A percentile compares a stretch with the other conserved stretches of the same genome.
Conservation (phyloP, 441 rosid genomes). For the Populus hybrid region DNA sequence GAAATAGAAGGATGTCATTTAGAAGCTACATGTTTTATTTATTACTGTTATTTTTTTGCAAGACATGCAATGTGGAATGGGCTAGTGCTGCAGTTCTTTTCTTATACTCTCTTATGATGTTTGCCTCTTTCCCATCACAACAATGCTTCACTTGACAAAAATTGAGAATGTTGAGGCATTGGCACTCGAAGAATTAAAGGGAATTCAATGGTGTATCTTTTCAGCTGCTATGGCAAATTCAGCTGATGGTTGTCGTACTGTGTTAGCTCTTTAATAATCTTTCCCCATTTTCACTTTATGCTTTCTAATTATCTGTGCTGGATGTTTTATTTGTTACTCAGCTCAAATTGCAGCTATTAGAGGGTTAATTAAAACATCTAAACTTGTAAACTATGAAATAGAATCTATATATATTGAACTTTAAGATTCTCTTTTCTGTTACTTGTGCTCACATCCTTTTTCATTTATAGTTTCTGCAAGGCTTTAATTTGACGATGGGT, state of each 20-base stretch:
- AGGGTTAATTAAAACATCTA: too few species aligned
- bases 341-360: background rate
- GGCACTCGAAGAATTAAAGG: background rate
- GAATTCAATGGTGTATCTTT: background rate
- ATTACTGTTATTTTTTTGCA: background rate
- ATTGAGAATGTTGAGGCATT: background rate
- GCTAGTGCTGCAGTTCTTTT: background rate
- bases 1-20: background rate
- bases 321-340: background rate
- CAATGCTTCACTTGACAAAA: background rate
- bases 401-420: background rate
- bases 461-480: background rate
- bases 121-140: background rate
- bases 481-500: constrained; percentile 1
- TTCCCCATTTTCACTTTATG: background rate
- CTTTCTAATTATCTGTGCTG: background rate
- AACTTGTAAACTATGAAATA: background rate
- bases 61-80: background rate
- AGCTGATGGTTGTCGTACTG: background rate
- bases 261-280: background rate
- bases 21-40: background rate
- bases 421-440: background rate
- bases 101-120: background rate
- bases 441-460: background rate
- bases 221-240: background rate